Conservation (phyloP, 768 basidiomycete species). For the Zangia roseola region DNA sequence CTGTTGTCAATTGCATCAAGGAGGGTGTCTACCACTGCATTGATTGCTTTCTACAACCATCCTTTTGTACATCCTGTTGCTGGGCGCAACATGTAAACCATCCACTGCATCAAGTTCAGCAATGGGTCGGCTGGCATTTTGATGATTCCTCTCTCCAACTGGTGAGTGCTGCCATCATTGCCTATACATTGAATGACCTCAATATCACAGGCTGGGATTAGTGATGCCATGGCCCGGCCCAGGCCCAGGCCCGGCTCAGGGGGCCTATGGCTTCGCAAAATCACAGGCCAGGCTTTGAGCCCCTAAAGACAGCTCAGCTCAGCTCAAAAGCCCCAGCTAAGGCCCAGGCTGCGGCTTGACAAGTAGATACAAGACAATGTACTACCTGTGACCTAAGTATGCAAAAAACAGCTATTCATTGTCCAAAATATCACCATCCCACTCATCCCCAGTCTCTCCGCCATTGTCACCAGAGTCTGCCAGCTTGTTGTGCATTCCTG, state of each 20-base stretch:
- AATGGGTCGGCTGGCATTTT: too few species aligned
- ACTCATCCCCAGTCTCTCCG: neutral
- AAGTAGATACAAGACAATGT: neutral
- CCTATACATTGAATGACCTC: too few species aligned
- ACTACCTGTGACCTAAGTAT: too few species aligned
- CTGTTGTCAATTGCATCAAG: too few species aligned
- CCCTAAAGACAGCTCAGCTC: neutral
- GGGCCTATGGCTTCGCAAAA: neutral
- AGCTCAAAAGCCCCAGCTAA: neutral
- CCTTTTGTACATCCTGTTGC: too few species aligned
- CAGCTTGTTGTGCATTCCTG: neutral
- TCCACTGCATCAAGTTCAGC: too few species aligned
- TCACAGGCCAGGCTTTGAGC: neutral
- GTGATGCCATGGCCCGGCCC: neutral
- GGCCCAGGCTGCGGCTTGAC: neutral
- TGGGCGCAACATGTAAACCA: too few species aligned
- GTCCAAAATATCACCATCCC: neutral
- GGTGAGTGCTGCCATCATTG: too few species aligned
- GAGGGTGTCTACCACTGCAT: too few species aligned
- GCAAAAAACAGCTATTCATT: neutral
- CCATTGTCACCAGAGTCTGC: neutral
- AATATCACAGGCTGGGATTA: too few species aligned
- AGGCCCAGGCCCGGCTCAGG: neutral
- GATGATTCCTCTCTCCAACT: too few species aligned
- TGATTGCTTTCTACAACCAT: too few species aligned